Evolutionary conservation across 768 basidiomycete species (phyloP), one percentile per base, ranked within the genome.

Genomic region (Leccinum rimulosum): DNA sequence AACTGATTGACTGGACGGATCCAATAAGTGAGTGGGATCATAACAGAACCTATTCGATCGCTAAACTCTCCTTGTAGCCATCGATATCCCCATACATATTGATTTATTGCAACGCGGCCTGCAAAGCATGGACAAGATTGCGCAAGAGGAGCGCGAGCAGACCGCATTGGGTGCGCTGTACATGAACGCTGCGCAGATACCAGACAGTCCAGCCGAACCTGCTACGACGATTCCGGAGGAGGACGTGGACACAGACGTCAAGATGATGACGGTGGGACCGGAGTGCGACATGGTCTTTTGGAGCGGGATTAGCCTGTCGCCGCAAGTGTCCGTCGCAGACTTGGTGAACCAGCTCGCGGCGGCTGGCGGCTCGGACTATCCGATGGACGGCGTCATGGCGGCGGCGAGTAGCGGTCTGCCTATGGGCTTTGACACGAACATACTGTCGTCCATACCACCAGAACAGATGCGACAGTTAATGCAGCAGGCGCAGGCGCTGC

Each of bases 1-100:
- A 93, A 77, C 80, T 84, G 58, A 78, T 92, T 64, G 93, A 94
- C 78, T 94, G 91, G 91, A 78, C 78, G 68, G 93, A 94, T 69
- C 91, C 90, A 59, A 73, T 82, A 67, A 78, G 93, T 94, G 81
- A 85, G 89, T 77, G 57, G 43, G 59, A 67, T 59, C 43, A 52
- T 59, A 27, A 66, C 45, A 30, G 31, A 43, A 31, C 62, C 27
- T 57, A 59, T 62, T 61, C 56, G 68, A 65, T 68, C 54, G 66
- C 64, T 65, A 55, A 66, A 38, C 52, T 55, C 50, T 57, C 9
- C 40, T 43, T 58, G 4, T 68, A 91, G 90, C 76, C 40, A 73
- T 91, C 60, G 86, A 88, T 65, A 79, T 88, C 57, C 85, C 87
- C 9, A 70, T 74, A 62, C 84, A 84, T 53, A 70, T 86, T 61